Conservation (phyloP, 148 eudicot genomes). For the Cornus florida region DNA sequence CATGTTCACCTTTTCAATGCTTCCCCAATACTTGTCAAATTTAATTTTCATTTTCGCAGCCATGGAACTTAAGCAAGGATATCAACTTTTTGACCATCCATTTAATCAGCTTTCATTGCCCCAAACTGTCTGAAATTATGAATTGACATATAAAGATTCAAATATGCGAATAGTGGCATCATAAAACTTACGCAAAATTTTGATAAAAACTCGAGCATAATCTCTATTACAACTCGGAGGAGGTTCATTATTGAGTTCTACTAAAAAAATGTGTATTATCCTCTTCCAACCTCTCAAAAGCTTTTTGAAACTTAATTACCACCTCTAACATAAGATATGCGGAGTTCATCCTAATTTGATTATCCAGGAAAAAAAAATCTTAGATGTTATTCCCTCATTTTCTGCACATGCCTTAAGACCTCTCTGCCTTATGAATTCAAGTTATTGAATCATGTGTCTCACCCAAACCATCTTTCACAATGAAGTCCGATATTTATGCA, state of each 20-base stretch:
- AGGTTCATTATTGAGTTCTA: neutral
- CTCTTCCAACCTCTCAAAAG: neutral
- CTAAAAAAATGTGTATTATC: neutral
- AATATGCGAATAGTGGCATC: neutral
- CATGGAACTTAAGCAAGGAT: neutral
- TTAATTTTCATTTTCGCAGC: no score
- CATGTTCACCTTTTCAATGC: neutral
- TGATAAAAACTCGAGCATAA: neutral
- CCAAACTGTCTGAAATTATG: no score
- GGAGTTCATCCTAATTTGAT: no score
- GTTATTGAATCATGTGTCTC: neutral
- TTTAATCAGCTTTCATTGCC: no score
- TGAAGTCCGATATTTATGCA: no score
- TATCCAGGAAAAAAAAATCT: no score
- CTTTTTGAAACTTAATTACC: no score
- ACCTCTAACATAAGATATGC: no score
- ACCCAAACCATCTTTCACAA: no score
- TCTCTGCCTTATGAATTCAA: conserved; percentile 3
- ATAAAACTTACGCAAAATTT: neutral
- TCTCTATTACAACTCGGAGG: neutral
- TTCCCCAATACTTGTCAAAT: no score
- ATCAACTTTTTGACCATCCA: neutral
- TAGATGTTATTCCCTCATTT: no score
- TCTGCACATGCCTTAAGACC: neutral
- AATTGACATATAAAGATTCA: no score